Evolutionary conservation across 2,329 filamentous ascomycete genomes (phyloP).

Genomic region (Coniella lustricola): DNA sequence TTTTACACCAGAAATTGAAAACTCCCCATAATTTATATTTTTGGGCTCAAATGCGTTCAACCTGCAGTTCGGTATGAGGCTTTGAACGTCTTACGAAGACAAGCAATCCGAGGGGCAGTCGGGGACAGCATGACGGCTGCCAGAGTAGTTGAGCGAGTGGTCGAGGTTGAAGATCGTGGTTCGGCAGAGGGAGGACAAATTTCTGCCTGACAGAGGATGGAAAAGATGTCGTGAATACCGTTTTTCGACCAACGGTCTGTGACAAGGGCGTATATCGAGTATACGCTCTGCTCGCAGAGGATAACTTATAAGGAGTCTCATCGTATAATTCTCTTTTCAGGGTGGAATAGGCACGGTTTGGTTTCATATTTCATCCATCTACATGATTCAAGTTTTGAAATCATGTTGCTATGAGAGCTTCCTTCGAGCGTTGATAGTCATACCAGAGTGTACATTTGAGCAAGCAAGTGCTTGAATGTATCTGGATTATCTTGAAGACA

Average conservation of each 20-base stretch:
- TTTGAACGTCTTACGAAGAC: neutral
- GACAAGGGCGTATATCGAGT: neutral
- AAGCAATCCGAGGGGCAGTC: neutral
- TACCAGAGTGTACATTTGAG: too few relatives aligned
- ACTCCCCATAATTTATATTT: neutral
- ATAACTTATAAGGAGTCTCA: neutral
- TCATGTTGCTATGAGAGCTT: too few relatives aligned
- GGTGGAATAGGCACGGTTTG: too few relatives aligned
- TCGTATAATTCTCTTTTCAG: too few relatives aligned
- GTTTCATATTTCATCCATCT: too few relatives aligned
- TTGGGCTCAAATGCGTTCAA: neutral
- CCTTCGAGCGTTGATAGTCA: too few relatives aligned
- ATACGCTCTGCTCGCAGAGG: neutral
- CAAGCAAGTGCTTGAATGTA: too few relatives aligned
- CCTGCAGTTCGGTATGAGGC: neutral
- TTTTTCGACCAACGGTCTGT: neutral
- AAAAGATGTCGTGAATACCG: neutral
- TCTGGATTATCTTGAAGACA: too few relatives aligned
- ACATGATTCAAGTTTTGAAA: too few relatives aligned
- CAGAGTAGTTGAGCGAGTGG: neutral
- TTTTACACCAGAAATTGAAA: neutral
- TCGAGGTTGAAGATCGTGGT: neutral
- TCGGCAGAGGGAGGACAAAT: neutral
- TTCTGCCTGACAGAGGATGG: neutral
- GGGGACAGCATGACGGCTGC: neutral